Percentiles rank a stretch among this genome's conserved stretches.
Evolutionary conservation across 208 protist species (phyloP).

Genomic region (Phytomonas sp.): DNA sequence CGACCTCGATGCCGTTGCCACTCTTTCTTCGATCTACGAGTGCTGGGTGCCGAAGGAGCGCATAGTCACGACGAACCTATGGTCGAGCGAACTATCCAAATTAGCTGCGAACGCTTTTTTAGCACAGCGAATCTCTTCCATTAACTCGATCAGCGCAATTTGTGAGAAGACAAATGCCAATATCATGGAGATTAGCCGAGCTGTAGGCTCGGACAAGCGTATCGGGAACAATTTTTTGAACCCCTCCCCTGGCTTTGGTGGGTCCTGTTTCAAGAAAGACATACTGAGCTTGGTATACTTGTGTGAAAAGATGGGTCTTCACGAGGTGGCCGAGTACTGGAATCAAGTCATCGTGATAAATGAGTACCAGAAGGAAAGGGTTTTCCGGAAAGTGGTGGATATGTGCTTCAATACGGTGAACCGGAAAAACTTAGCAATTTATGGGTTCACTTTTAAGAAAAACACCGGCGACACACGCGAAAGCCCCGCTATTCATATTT

Average conservation of each 20-base stretch:
- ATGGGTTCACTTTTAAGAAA: constrained; percentile 98
- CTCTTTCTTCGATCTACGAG: constrained; percentile 78
- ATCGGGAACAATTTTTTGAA: constrained; percentile 93
- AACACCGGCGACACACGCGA: constrained; percentile 96
- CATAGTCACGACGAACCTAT: constrained; percentile 94
- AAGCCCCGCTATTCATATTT: constrained; percentile 89
- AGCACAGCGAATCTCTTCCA: constrained; percentile 95
- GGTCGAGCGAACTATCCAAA: constrained; percentile 96
- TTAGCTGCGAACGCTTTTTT: constrained; percentile 96
- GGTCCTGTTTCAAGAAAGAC: constrained; percentile 97
- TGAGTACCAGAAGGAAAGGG: constrained; percentile 93
- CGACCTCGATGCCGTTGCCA: constrained; percentile 29
- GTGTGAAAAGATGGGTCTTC: constrained; percentile 82
- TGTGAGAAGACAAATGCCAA: constrained; percentile 91
- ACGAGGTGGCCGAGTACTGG: constrained; percentile 95
- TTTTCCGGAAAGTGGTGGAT: constrained; percentile 82
- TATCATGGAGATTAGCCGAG: constrained; percentile 66
- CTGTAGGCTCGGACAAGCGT: constrained; percentile 83
- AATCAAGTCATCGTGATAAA: constrained; percentile 93
- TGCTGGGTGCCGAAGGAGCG: constrained; percentile 86
- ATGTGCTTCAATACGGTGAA: constrained; percentile 90
- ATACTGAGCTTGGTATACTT: constrained; percentile 97
- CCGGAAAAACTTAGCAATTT: constrained; percentile 90
- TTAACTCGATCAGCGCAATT: constrained; percentile 93
- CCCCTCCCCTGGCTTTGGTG: constrained; percentile 89